These are phyloP conservation scores for Chenopodium formosanum DNA, from an alignment of 148 eudicot species.

Conservation along the genomic window DNA sequence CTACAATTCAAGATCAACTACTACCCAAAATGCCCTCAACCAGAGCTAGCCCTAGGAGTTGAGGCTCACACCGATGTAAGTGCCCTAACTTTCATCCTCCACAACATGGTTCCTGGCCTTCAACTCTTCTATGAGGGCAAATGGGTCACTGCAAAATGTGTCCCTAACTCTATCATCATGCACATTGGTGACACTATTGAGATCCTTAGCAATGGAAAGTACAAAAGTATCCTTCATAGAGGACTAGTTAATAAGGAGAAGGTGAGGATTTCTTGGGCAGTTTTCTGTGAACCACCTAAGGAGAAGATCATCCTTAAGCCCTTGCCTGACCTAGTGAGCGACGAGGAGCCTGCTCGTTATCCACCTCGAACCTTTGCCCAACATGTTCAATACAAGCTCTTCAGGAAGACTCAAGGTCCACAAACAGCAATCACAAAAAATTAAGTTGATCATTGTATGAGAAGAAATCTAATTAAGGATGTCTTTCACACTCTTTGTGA, in stretches of 20 bases:
- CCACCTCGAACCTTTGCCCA: constrained; percentile 82
- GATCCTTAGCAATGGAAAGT: constrained; percentile 87
- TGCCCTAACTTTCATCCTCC: constrained; percentile 85
- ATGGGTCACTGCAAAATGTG: constrained; percentile 91
- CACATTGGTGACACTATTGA: constrained; percentile 90
- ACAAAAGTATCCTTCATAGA: constrained; percentile 87
- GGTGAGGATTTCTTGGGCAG: constrained; percentile 94
- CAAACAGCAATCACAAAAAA: constrained; percentile 18
- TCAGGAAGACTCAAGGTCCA: constrained; percentile 52
- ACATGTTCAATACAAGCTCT: constrained; percentile 70
- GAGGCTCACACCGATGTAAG: constrained; percentile 94
- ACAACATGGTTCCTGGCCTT: constrained; percentile 98
- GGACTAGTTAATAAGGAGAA: constrained; percentile 90
- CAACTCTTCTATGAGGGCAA: constrained; percentile 78
- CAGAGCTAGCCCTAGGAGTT: constrained; percentile 88
- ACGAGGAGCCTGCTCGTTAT: constrained; percentile 57
- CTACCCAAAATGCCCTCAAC: constrained; percentile 97
- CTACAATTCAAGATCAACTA: constrained; percentile 88
- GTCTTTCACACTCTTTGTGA: not conserved
- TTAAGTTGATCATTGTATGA: not conserved
- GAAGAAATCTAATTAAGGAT: not conserved
- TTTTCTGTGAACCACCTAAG: constrained; percentile 91
- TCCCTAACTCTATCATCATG: constrained; percentile 89
- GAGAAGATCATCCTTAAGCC: constrained; percentile 86
- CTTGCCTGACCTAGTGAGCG: constrained; percentile 63